These are phyloP conservation scores for Fragaria nilgerrensis DNA, from an alignment of 306 rosid genomes.

Conservation along the genomic window DNA sequence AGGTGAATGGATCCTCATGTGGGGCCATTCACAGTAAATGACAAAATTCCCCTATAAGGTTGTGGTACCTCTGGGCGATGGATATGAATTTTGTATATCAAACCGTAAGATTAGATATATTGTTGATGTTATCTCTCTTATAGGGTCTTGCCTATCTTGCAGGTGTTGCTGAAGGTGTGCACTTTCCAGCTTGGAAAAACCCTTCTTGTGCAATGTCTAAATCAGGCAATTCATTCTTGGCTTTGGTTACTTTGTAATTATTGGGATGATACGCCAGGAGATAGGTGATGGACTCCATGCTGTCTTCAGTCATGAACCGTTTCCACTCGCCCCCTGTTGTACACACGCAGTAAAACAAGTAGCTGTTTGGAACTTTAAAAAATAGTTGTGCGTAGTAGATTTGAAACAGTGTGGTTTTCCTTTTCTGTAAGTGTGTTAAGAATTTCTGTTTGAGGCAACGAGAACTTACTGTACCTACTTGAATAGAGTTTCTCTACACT, in stretches of 20 bases:
- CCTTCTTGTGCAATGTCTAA: constrained; percentile 36
- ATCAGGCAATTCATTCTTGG: constrained; percentile 96
- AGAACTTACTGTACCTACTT: not conserved
- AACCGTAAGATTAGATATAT: not conserved
- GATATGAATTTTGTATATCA: constrained; percentile 22
- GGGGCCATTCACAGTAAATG: constrained; percentile 49
- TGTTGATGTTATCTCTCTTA: constrained; percentile 16
- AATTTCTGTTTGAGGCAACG: not conserved
- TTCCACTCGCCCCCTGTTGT: constrained; percentile 30
- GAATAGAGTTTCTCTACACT: not conserved
- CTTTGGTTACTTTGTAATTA: constrained; percentile 41
- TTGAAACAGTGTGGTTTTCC: not conserved
- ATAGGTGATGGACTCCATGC: constrained; percentile 26
- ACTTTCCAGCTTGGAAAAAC: constrained; percentile 27
- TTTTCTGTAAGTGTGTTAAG: not conserved
- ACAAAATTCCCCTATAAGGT: constrained; percentile 22
- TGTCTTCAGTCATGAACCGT: constrained; percentile 27
- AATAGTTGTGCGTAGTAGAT: constrained; percentile 18
- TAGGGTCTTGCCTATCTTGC: constrained; percentile 22
- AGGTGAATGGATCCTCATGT: constrained; percentile 40
- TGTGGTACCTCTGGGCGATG: constrained; percentile 25
- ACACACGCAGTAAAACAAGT: constrained; percentile 26
- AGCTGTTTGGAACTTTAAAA: constrained; percentile 10
- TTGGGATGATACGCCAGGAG: constrained; percentile 30
- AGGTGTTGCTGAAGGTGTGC: constrained; percentile 45